Evolutionary conservation across 345 rosid species (phyloP).

Genomic region (Moricandia arvensis): DNA sequence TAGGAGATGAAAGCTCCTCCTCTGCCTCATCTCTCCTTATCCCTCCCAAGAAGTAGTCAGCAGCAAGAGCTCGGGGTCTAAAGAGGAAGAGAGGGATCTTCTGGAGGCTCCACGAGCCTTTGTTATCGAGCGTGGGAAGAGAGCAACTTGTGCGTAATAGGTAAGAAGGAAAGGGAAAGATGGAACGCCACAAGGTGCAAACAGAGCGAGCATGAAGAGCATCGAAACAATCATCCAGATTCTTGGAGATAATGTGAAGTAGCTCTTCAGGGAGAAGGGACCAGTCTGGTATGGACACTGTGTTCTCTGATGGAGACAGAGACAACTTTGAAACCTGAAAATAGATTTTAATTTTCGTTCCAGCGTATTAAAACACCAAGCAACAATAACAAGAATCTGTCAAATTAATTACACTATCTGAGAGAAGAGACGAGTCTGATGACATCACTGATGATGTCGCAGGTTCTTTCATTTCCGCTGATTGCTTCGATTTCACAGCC

Average conservation of each 20-base stretch:
- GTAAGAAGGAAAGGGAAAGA: not conserved
- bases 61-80: not conserved
- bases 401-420: not conserved
- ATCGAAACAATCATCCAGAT: not conserved
- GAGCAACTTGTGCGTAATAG: not conserved
- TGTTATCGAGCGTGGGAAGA: not conserved
- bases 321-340: not conserved
- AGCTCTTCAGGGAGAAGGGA: slow-evolving; percentile 11
- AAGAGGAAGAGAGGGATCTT: slow-evolving; percentile 14
- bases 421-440: no score
- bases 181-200: slow-evolving; percentile 15
- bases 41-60: not conserved
- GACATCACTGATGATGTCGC: not conserved
- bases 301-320: not conserved
- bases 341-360: not conserved
- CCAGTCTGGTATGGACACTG: not conserved
- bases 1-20: not conserved
- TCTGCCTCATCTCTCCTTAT: not conserved
- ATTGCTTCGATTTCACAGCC: not conserved
- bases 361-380: no score
- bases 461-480: not conserved
- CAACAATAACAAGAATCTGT: not conserved
- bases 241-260: not conserved
- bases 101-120: not conserved
- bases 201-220: slow-evolving; percentile 17